Evolutionary conservation across 495 filamentous ascomycete species (phyloP).

Genomic region (Lasiosphaeria hispida): DNA sequence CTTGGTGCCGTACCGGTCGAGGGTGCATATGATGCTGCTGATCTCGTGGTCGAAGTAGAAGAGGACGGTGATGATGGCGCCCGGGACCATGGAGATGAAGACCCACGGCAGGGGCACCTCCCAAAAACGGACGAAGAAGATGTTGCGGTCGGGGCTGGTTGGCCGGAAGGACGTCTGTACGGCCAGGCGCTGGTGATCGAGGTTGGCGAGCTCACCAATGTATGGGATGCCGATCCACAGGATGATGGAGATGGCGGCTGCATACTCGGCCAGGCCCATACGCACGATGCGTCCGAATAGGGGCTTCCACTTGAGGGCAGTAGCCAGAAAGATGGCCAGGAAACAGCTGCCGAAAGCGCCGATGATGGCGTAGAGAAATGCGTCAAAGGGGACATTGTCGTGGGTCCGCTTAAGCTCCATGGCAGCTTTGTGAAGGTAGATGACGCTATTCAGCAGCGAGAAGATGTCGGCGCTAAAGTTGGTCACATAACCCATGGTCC

Average conservation of each 20-base stretch:
- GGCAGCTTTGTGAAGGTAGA: slow-evolving; percentile 73
- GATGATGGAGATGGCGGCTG: slow-evolving; percentile 69
- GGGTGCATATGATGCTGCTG: slow-evolving; percentile 71
- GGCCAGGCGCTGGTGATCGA: slow-evolving; percentile 62
- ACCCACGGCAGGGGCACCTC: slow-evolving; percentile 60
- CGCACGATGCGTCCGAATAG: slow-evolving; percentile 66
- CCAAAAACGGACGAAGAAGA: slow-evolving; percentile 69
- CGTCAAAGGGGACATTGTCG: slow-evolving; percentile 57
- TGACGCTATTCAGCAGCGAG: slow-evolving; percentile 67
- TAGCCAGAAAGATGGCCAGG: slow-evolving; percentile 62
- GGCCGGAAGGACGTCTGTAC: slow-evolving; percentile 60
- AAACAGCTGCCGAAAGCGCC: slow-evolving; percentile 69
- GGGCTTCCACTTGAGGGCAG: slow-evolving; percentile 62
- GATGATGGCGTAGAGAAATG: slow-evolving; percentile 69
- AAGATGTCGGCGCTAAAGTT: slow-evolving; percentile 71
- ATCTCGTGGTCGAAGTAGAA: slow-evolving; percentile 78
- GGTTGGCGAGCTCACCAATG: slow-evolving; percentile 58
- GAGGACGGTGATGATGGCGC: slow-evolving; percentile 64
- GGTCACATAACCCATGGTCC: slow-evolving; percentile 76
- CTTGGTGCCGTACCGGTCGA: slow-evolving; percentile 61
- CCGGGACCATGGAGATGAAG: slow-evolving; percentile 62
- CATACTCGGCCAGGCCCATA: slow-evolving; percentile 65
- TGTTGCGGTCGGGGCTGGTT: slow-evolving; percentile 53
- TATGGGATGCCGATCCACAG: slow-evolving; percentile 66
- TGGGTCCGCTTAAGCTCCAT: slow-evolving; percentile 66